Evolutionary conservation across 2,329 filamentous ascomycete genomes (phyloP).

Genomic region (Fusarium begoniae): DNA sequence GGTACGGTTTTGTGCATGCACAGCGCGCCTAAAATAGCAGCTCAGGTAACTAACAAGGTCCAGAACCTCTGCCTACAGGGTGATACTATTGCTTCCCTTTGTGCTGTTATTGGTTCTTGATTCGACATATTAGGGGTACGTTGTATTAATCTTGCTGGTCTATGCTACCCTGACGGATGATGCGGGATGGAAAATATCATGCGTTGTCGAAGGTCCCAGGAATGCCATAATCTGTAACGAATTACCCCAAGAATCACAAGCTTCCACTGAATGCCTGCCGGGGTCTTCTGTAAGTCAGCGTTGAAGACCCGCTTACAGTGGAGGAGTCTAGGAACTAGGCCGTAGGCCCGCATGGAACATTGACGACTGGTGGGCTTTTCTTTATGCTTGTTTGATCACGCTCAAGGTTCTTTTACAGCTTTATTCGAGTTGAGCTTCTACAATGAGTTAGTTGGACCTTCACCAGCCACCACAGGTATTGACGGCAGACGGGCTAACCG

Average conservation of each 20-base stretch:
- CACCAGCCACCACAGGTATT: not conserved
- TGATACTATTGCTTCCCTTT: not conserved
- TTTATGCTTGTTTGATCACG: not conserved
- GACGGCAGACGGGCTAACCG: not conserved
- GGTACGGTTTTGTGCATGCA: conserved; percentile 13
- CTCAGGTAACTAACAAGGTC: not conserved
- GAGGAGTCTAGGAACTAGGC: not conserved
- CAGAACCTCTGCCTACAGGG: conserved; percentile 1
- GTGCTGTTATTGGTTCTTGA: not conserved
- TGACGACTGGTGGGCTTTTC: not conserved
- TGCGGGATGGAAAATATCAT: not conserved
- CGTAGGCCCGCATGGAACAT: not conserved
- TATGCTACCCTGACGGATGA: conserved; percentile 15
- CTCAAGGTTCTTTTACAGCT: not conserved
- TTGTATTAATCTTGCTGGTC: not conserved
- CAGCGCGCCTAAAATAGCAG: conserved; percentile 19
- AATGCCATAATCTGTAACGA: conserved; percentile 14
- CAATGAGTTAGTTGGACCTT: not conserved
- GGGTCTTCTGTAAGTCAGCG: conserved; percentile 13
- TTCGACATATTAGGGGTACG: conserved; percentile 17
- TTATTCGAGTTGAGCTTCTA: not conserved
- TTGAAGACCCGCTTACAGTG: conserved; percentile 8
- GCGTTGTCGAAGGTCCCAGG: not conserved
- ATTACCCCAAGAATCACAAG: conserved; percentile 1
- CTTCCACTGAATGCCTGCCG: conserved; percentile 18